phyloP scores from a whole-genome alignment of 768 basidiomycete species.

The Phlegmacium glaucopus region DNA sequence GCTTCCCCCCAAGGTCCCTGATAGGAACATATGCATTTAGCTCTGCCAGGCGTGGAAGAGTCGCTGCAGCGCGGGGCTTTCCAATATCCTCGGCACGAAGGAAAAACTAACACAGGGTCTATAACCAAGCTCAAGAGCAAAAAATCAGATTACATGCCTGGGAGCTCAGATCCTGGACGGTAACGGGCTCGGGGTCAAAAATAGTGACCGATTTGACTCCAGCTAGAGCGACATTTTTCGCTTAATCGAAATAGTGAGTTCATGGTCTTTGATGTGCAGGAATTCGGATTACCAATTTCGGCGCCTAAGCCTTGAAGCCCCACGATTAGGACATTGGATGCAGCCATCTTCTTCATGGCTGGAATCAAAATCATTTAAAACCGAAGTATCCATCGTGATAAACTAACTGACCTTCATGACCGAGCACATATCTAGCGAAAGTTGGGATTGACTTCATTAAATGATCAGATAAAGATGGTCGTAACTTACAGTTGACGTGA shows the following conservation, averaged over 20 bases:
- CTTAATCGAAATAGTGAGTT: constrained; percentile 34
- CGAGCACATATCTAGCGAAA: constrained; percentile 74
- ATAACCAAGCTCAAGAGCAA: too few species aligned
- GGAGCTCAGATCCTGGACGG: constrained; percentile 86
- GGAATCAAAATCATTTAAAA: constrained; percentile 6
- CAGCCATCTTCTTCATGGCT: constrained; percentile 99
- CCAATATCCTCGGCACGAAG: constrained; percentile 85
- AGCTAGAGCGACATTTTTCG: constrained; percentile 93
- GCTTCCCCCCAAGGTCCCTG: constrained; percentile 72
- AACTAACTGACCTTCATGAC: constrained; percentile 77
- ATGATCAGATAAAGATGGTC: constrained; percentile 1
- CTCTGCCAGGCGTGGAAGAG: constrained; percentile 86
- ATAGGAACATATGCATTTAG: constrained; percentile 96
- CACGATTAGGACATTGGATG: constrained; percentile 90
- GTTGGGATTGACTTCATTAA: not conserved
- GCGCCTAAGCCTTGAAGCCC: constrained; percentile 91
- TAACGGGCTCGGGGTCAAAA: constrained; percentile 88
- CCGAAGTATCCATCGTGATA: not conserved
- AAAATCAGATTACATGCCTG: constrained; percentile 51
- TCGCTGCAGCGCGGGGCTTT: constrained; percentile 81
- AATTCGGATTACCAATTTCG: constrained; percentile 69
- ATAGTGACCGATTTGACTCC: constrained; percentile 97
- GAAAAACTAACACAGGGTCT: constrained; percentile 70
- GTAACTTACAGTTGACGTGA: constrained; percentile 83
- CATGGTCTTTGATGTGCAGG: not conserved